Conservation (phyloP, 129 eudicot genomes). For the Artemisia annua region DNA sequence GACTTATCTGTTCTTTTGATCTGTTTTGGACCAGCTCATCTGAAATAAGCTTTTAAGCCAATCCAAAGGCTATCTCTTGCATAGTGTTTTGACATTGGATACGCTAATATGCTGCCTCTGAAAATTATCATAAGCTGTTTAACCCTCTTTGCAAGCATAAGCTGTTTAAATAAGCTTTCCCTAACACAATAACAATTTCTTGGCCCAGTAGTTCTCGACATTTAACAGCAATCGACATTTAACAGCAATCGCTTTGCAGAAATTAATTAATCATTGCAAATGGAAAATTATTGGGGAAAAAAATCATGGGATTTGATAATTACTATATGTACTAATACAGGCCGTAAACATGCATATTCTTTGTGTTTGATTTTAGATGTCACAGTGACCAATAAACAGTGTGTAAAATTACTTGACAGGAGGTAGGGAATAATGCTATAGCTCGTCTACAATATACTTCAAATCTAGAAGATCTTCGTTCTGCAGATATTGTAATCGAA, state of each 20-base stretch:
- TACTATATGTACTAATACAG: not conserved
- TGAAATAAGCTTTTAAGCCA: not conserved
- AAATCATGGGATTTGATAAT: no score
- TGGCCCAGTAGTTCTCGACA: not conserved
- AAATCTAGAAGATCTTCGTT: slow-evolving; percentile 66
- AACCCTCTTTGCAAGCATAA: not conserved
- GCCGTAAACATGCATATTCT: not conserved
- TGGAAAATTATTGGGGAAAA: no score
- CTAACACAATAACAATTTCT: not conserved
- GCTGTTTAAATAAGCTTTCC: not conserved
- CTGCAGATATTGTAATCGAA: slow-evolving; percentile 80
- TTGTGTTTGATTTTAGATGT: not conserved
- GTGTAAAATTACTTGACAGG: slow-evolving; percentile 42
- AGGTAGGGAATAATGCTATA: slow-evolving; percentile 47
- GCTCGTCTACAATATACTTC: slow-evolving; percentile 55
- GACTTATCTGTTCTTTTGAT: not conserved
- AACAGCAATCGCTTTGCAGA: not conserved
- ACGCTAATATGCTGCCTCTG: not conserved
- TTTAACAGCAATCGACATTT: not conserved
- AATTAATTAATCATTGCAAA: not conserved
- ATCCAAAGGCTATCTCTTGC: not conserved
- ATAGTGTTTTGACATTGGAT: no score
- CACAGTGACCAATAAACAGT: not conserved
- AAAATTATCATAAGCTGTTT: not conserved
- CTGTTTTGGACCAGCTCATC: not conserved